Base-by-base conservation (phyloP, 345 rosid species). In the Syzygium jambos region DNA sequence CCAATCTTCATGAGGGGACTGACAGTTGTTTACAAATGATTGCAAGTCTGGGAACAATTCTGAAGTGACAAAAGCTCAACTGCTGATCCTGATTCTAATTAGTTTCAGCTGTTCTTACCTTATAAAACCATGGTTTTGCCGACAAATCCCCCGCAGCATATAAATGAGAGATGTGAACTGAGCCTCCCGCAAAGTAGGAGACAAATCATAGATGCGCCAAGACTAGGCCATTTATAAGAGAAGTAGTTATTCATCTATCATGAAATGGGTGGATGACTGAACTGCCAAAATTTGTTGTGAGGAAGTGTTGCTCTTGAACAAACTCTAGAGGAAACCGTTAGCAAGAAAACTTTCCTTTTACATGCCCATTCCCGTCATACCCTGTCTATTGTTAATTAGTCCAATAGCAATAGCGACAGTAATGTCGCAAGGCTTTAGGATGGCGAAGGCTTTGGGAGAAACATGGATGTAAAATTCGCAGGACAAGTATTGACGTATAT, bases 71-170 rank as follows among this genome's bases (percentile, higher is more conserved):
- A 55, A 68, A 30, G 23, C 78, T 30, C 43, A 19, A 68, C 43
- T 17, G 23, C 3, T 17, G 22, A 68, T 68, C 3, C 22, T 29
- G 25, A 51, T 84, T 84, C 27, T 34, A 23, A 22, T 68, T 43
- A 30, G 78, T 68, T 52, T 41, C 46, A 21, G 30, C 59, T 85
- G 25, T 34, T 30, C 52, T 57, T 65, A 88, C 89, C 87, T 89
- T 94, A 82, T 92, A 95, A 7, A 61, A 83, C 96, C 95, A 93
- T 52, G 85, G 87, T 55, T 88, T 91, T 29, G 87, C 11, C 4
- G 90, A 91, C 54, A 94, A 91, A 27, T 95, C 95, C 14, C 87
- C 87, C 0, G 87, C 56, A 5, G 88, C 53, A 17, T 84, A 90
- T 52, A 87, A 91, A 27, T 91, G 91, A 6, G 91, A 86, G 41